Conservation (phyloP, 139 green algal genomes). For the Bryopsis sp. region DNA sequence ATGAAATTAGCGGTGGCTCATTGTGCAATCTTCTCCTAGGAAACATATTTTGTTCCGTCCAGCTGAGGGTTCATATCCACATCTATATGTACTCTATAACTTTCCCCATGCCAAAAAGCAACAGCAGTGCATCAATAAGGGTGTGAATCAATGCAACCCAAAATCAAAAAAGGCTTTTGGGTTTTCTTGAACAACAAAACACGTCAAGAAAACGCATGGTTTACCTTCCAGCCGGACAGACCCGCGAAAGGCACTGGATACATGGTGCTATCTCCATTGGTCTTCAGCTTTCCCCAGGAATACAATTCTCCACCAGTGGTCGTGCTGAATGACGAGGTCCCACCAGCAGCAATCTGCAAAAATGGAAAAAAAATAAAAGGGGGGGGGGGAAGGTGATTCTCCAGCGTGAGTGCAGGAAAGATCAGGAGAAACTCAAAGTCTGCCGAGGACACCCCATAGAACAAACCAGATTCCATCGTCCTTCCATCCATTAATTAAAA, state of each 20-base stretch:
- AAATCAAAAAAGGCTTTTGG: background rate
- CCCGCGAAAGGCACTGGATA: conserved; percentile 71
- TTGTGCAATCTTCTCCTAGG: too few relatives aligned
- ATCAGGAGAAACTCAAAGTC: conserved; percentile 41
- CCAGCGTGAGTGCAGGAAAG: too few relatives aligned
- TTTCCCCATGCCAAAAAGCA: too few relatives aligned
- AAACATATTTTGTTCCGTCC: too few relatives aligned
- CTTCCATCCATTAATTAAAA: background rate
- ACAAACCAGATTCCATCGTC: background rate
- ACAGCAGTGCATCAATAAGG: too few relatives aligned
- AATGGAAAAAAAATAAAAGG: conserved; percentile 74
- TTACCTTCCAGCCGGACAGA: conserved; percentile 75
- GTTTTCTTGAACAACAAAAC: background rate
- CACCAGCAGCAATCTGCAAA: conserved; percentile 37
- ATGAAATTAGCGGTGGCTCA: too few relatives aligned
- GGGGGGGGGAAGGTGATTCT: conserved; percentile 60
- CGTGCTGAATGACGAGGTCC: conserved; percentile 51
- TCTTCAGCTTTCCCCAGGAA: conserved; percentile 88
- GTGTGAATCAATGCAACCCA: background rate
- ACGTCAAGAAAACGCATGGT: background rate
- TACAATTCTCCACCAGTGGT: conserved; percentile 71
- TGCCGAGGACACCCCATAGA: conserved; percentile 25
- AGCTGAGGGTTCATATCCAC: too few relatives aligned
- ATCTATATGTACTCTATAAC: too few relatives aligned
- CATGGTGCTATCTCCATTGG: conserved; percentile 76